Percentiles rank a stretch among this genome's conserved stretches.
Evolutionary conservation across 306 rosid genomes (phyloP).

Genomic region (Ormosia semicastrata): DNA sequence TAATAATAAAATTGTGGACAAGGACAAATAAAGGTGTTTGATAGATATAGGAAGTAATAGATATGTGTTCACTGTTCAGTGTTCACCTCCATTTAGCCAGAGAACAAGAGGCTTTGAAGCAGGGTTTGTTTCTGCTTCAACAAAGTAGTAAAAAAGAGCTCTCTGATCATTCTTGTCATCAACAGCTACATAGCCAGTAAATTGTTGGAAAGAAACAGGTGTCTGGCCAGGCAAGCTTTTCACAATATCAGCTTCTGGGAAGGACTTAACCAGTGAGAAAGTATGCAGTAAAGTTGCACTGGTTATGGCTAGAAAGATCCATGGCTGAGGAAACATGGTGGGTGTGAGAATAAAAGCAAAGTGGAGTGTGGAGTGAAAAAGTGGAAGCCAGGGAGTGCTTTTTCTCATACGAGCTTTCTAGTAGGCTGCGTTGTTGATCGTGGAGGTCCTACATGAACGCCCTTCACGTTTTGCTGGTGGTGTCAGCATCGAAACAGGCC

Average conservation of each 20-base stretch:
- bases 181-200: constrained; percentile 32
- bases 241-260: constrained; percentile 27
- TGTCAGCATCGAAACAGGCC: too few species aligned
- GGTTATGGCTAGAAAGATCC: not conserved
- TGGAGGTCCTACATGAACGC: too few species aligned
- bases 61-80: too few species aligned
- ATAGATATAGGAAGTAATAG: too few species aligned
- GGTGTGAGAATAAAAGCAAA: not conserved
- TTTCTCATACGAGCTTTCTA: not conserved
- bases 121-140: constrained; percentile 33
- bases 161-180: constrained; percentile 35
- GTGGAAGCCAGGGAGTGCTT: not conserved
- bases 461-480: too few species aligned
- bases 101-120: constrained; percentile 47
- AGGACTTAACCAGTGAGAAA: not conserved
- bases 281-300: not conserved
- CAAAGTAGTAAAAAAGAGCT: constrained; percentile 47
- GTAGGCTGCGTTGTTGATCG: too few species aligned
- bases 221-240: constrained; percentile 39
- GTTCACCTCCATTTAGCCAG: too few species aligned
- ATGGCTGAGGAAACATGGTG: constrained; percentile 12
- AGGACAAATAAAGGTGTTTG: too few species aligned
- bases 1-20: not conserved
- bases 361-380: not conserved
- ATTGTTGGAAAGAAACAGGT: constrained; percentile 34